Evolutionary conservation across 2,329 filamentous ascomycete genomes (phyloP), one percentile per base, ranked within the genome.

Genomic region (Macrophomina tecta): DNA sequence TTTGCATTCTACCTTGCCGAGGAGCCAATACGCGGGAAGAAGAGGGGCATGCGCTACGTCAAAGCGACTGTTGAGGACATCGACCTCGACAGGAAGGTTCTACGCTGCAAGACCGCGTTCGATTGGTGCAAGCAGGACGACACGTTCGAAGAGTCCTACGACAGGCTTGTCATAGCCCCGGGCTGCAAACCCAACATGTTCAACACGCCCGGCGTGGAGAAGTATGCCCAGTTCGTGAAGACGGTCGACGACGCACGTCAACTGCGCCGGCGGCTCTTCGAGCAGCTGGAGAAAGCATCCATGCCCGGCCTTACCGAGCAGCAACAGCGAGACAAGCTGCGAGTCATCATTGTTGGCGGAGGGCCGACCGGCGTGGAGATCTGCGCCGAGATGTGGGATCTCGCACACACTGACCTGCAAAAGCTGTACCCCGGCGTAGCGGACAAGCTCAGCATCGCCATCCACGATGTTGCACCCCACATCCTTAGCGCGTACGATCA

Each of bases 1-100:
- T 82, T 82, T 74, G 76, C 82, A 64, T 81, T 82, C 68, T 75
- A 79, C 28, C 75, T 82, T 1, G 81, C 81, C 23, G 81, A 83
- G 69, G 81, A 82, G 69, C 80, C 81, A 0, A 71, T 83, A 5
- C 75, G 80, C 11, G 73, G 78, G 23, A 74, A 76, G 46, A 70
- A 73, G 40, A 71, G 75, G 7, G 69, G 67, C 2, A 69, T 71
- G 3, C 69, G 73, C 45, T 81, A 79, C 68, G 74, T 79, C 73
- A 82, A 83, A 71, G 81, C 80, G 32, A 73, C 72, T 18, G 81
- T 79, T 4, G 70, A 76, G 18, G 65, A 71, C 62, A 75, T 83
- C 45, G 77, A 82, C 68, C 77, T 82, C 30, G 69, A 74, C 0
- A 70, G 71, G 12, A 74, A 74, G 28, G 72, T 68, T 0, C 69